Base-by-base conservation (phyloP, 805 yeast species). In the Grigorovia yakushimaensis region DNA sequence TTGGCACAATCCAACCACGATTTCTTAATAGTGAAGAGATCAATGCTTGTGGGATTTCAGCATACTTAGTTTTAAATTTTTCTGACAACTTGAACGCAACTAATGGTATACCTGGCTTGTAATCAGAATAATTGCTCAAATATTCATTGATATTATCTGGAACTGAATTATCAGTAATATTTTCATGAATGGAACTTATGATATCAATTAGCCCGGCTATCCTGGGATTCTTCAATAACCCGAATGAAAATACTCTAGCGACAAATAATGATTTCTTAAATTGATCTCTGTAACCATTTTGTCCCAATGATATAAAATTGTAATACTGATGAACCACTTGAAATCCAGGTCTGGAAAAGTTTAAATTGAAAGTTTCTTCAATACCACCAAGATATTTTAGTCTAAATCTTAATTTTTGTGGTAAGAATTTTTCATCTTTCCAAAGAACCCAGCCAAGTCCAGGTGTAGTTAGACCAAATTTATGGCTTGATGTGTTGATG, bases 361-460 rank as follows among this genome's bases (percentile, higher is more conserved):
- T 88, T 63, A 88, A 74, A 37, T 81, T 86, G 70, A 79, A 89
- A 22, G 93, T 82, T 65, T 84, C 91, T 65, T 88, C 96, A 5
- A 81, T 74, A 20, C 95, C 94, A 33, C 97, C 97, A 39, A 88
- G 72, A 65, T 88, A 88, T 61, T 81, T 81, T 59, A 88, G 73
- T 54, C 84, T 81, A 68, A 88, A 88, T 57, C 82, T 76, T 52
- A 88, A 72, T 51, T 78, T 79, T 49, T 79, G 73, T 21, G 96
- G 93, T 52, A 88, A 72, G 59, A 73, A 74, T 39, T 68, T 55
- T 40, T 72, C 70, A 61, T 80, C 79, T 62, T 81, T 79, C 88
- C 95, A 89, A 47, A 88, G 67, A 51, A 88, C 79, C 96, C 96
- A 88, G 46, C 97, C 97, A 45, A 86, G 73, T 40, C 97, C 97